Base-by-base conservation (phyloP, 768 basidiomycete species). In the Lactifluus subvellereus region DNA sequence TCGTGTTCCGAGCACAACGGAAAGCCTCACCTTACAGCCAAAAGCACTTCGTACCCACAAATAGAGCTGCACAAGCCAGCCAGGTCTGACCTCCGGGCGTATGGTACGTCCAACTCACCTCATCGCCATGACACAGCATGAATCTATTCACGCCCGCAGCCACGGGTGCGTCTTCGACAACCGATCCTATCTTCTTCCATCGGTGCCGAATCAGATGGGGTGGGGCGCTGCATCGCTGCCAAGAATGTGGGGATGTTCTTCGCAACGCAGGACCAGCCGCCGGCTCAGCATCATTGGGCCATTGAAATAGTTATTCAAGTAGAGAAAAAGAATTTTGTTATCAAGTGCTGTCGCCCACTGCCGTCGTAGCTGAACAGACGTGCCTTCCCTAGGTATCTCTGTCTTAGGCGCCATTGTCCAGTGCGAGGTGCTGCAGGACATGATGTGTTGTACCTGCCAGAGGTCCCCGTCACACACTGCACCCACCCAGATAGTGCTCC, bases 371-470 rank as follows among this genome's bases (percentile, higher is more conserved):
- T 84, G 82, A 16, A 88, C 80, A 3, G 68, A 62, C 7, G 79
- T 74, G n/a, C 83, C 85, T 13, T 74, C 69, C 3, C 66, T 67
- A 2, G 86, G 87, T 14, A 73, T 74, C 27, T 77, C 74, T 1
- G 81, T 52, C 32, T 59, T 48, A 27, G 49, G 48, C 4, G 49
- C 57, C 14, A 91, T 78, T 4, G 80, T 78, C 2, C 89, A 89
- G 8, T 85, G 80, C 16, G 84, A 83, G 1, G 87, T 88, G 69
- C 87, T 87, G 3, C 89, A 89, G 0, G 88, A 85, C 27, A 78
- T 83, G 61, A 91, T 84, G 59, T 74, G 78, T 37, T 60, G 59
- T 4, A 56, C 20, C 11, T 62, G 56, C 40, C 45, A 59, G 7
- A 63, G 43, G 2, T 62, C 57, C 4, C 57, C 45, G 7, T 58